Base-by-base conservation (phyloP, 2,329 filamentous ascomycete species). In the Cordyceps pruinosa region DNA sequence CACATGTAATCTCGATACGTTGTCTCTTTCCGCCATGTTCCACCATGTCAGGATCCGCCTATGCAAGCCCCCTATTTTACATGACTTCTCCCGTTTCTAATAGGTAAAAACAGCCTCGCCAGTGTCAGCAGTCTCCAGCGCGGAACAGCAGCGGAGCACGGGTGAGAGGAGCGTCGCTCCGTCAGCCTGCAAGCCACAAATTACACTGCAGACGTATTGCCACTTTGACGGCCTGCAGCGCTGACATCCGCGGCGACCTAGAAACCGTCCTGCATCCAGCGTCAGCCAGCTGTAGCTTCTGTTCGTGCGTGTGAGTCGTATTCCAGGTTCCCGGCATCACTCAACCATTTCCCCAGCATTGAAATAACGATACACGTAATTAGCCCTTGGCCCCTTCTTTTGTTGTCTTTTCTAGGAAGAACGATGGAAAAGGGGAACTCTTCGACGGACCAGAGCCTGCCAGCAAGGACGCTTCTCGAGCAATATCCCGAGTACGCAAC, bases 401-500 rank as follows among this genome's bases (percentile, higher is more conserved):
- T 17, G 5, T 13, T n/a, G 13, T n/a, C 6, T 34, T 25, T n/a
- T 19, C n/a, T 35, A 15, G 28, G 21, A 10, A 19, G 15, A 47
- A 7, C 4, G 6, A 55, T 45, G 50, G 30, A 32, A 23, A 30
- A 46, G 23, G 9, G 30, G n/a, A 9, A 15, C 17, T 17, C 10
- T 3, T 34, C 19, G 28, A 35, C 15, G 5, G 46, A 46, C 28
- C 30, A 30, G n/a, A 26, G 34, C 9, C 15, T 39, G 39, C 21
- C 41, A 2, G 12, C 7, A 32, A 26, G 12, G 25, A 10, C n/a
- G 19, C n/a, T 66, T 13, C 26, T 60, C 21, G 59, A 60, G 21
- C 34, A 17, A 9, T 70, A 69, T 42, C 72, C 71, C 5, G 72
- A 73, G 49, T 74, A 74, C 47, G 59, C 30, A 26, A 54, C 60